These are phyloP conservation scores for Colletotrichum destructivum DNA, from an alignment of 2,329 filamentous ascomycete genomes.

Conservation along the genomic window DNA sequence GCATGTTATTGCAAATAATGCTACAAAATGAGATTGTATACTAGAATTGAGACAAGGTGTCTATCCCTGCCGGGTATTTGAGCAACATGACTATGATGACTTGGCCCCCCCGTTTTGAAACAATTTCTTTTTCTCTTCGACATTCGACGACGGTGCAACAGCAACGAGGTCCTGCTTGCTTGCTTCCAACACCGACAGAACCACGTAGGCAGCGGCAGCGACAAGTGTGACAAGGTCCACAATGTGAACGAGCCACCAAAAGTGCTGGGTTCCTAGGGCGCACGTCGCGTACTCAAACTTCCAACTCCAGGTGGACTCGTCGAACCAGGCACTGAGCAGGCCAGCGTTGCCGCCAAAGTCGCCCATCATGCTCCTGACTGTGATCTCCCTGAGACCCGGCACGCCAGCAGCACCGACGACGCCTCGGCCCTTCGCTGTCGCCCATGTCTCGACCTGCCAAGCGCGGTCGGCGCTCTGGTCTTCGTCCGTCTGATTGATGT, in stretches of 20 bases:
- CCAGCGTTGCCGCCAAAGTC: conserved; percentile 94
- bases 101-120: conserved; percentile 25
- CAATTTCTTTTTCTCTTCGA: conserved; percentile 16
- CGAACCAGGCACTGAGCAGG: conserved; percentile 91
- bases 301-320: conserved; percentile 81
- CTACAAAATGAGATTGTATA: conserved; percentile 30
- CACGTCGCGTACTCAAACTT: conserved; percentile 85
- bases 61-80: conserved; percentile 41
- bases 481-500: conserved; percentile 74
- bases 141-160: neutral
- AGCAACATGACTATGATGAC: conserved; percentile 34
- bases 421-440: conserved; percentile 57
- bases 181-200: conserved; percentile 36
- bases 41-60: conserved; percentile 39
- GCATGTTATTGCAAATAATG: conserved; percentile 3
- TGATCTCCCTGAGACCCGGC: conserved; percentile 87
- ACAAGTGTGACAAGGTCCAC: conserved; percentile 70
- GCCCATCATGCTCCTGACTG: conserved; percentile 98
- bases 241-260: conserved; percentile 94
- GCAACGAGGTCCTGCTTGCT: conserved; percentile 2
- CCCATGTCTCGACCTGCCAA: conserved; percentile 68
- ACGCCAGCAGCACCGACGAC: conserved; percentile 60
- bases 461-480: conserved; percentile 56
- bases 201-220: conserved; percentile 48
- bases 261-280: conserved; percentile 85